Base-by-base conservation (phyloP, 1,284 basidiomycete species). In the Vanrija pseudolonga region DNA sequence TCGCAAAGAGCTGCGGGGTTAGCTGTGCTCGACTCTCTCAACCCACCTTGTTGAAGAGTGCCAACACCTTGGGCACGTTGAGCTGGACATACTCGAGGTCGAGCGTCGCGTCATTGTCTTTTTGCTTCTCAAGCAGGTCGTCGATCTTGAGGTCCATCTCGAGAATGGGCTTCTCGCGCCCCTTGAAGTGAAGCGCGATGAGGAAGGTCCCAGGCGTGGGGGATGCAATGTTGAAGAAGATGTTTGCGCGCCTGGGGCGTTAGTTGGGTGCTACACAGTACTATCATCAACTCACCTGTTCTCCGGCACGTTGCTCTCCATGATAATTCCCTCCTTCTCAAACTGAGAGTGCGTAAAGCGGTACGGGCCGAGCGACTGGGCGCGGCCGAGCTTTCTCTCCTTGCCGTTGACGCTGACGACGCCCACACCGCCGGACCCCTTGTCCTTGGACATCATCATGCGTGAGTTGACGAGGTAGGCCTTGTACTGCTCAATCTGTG, bases 121-220 rank as follows among this genome's bases (percentile, higher is more conserved):
- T 96, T 88, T 98, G 95, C 90, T 94, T 96, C 78, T 98, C 94
- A 67, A 98, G 80, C 62, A 98, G 78, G 78, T 98, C 96, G 77
- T 98, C 96, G 69, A 98, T 96, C 80, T 98, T 98, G 58, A 98
- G 82, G 78, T 98, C 96, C 94, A 98, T 98, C 82, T 99, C 96
- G 45, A 98, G 82, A 65, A 99, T 98, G 18, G 96, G 93, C 80
- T 97, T 97, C 70, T 98, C 94, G n/a, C 96, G 84, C 37, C 94
- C 94, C 77, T 97, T 97, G 81, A 98, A 98, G 77, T 98, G 94
- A 50, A 99, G 80, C 8, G 95, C 94, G 64, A 99, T 98, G 73
- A 98, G 92, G 76, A 98, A 99, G 11, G 96, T 97, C 41, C 96
- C 96, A 0, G 96, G 96, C 7, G 90, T 90, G 2, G 96, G 96